Conservation (phyloP, 2,329 filamentous ascomycete genomes). For the Graphium sp. region DNA sequence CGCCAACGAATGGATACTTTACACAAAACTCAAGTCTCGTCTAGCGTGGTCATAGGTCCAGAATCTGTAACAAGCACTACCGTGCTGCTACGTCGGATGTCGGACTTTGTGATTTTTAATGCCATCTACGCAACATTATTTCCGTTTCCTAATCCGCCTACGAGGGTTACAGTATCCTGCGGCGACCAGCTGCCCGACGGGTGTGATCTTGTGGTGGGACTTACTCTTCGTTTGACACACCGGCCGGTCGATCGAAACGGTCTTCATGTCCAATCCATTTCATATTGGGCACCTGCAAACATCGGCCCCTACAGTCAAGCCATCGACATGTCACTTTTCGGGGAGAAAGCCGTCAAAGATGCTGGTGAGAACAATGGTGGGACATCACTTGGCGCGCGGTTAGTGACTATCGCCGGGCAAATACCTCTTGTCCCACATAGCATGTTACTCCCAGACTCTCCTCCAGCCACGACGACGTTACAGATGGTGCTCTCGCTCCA, state of each 20-base stretch:
- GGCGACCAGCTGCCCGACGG: constrained; percentile 46
- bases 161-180: constrained; percentile 68
- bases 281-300: constrained; percentile 96
- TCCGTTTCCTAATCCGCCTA: constrained; percentile 61
- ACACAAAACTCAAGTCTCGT: too few relatives aligned
- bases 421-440: constrained; percentile 71
- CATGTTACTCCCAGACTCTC: constrained; percentile 49
- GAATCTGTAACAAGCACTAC: constrained; percentile 35
- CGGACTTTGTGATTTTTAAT: constrained; percentile 64
- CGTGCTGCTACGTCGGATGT: constrained; percentile 64
- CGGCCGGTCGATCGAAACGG: constrained; percentile 27
- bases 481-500: constrained; percentile 65
- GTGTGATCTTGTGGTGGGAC: constrained; percentile 42
- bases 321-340: too few relatives aligned
- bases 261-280: constrained; percentile 81
- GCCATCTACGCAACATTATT: constrained; percentile 61
- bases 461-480: constrained; percentile 18
- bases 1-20: too few relatives aligned
- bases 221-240: constrained; percentile 20
- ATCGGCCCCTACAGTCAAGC: constrained; percentile 96
- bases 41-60: too few relatives aligned
- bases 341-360: too few relatives aligned
- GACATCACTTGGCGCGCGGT: constrained; percentile 14
- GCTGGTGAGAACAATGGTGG: too few relatives aligned
- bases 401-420: constrained; percentile 67